A percentile compares a stretch with the other conserved stretches of the same genome.
Conservation (phyloP, 1,284 basidiomycete species). For the Pyrrhoderma noxium region DNA sequence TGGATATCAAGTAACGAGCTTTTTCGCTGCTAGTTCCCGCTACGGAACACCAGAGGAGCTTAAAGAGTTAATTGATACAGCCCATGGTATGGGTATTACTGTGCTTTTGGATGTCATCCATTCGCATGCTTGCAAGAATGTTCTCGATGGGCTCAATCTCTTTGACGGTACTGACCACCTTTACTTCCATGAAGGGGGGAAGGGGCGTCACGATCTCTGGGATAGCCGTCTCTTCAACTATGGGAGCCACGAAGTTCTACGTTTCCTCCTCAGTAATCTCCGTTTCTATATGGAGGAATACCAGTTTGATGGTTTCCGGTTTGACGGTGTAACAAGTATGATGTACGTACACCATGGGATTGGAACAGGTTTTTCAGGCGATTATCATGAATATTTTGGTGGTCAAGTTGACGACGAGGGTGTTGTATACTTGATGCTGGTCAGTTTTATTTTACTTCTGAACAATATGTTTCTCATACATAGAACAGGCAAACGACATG, state of each 20-base stretch:
- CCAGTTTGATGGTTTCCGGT: conserved; percentile 94
- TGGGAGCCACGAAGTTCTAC: conserved; percentile 85
- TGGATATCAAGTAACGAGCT: conserved; percentile 96
- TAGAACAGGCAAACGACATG: conserved; percentile 78
- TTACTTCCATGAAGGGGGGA: conserved; percentile 92
- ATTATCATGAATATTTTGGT: conserved; percentile 98
- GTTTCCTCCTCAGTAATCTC: conserved; percentile 92
- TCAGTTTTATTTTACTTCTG: conserved; percentile 34
- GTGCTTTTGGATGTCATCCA: conserved; percentile 96
- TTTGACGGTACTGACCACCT: conserved; percentile 96
- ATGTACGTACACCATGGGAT: conserved; percentile 98
- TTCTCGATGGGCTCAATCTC: conserved; percentile 90
- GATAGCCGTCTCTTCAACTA: conserved; percentile 97
- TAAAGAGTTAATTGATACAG: conserved; percentile 91
- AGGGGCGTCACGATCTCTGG: conserved; percentile 94
- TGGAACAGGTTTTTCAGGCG: conserved; percentile 94
- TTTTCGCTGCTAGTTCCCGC: conserved; percentile 95
- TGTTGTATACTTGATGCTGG: conserved; percentile 94
- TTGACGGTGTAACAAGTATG: conserved; percentile 98
- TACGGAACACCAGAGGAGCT: conserved; percentile 94
- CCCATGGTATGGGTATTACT: conserved; percentile 87
- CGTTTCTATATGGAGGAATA: conserved; percentile 95
- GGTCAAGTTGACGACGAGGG: conserved; percentile 79
- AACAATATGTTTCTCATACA: conserved; percentile 7
- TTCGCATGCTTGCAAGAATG: conserved; percentile 97